A percentile compares a stretch with the other conserved stretches of the same genome.
These are phyloP conservation scores for Parastagonospora nodorum DNA, from an alignment of 2,329 filamentous ascomycete genomes.

Conservation along the genomic window DNA sequence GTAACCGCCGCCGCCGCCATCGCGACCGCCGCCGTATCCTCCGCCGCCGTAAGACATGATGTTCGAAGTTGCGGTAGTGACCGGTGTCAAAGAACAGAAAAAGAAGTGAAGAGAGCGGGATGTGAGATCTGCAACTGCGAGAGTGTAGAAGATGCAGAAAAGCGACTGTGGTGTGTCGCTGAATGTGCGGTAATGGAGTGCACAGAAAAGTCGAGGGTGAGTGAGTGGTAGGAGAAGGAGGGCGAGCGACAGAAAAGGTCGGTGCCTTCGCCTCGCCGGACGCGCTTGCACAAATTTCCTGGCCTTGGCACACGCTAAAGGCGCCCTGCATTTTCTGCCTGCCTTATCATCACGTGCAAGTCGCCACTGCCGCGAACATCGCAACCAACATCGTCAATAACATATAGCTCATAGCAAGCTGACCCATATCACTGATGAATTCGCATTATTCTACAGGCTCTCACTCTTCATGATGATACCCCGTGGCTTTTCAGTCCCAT, in stretches of 20 bases:
- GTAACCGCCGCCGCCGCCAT: slow-evolving; percentile 59
- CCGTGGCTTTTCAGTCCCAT: slow-evolving; percentile 57
- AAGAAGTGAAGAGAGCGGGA: slow-evolving; percentile 24
- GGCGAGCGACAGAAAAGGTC: slow-evolving; percentile 26
- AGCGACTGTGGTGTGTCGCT: slow-evolving; percentile 34
- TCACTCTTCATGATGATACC: background rate
- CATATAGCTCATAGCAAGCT: too few relatives aligned
- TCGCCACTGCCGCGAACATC: background rate
- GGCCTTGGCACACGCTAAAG: slow-evolving; percentile 23
- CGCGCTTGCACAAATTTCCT: slow-evolving; percentile 28
- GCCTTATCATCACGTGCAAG: slow-evolving; percentile 10
- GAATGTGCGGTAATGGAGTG: slow-evolving; percentile 21
- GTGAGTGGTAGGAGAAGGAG: slow-evolving; percentile 23
- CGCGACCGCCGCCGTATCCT: slow-evolving; percentile 34
- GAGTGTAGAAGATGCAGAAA: slow-evolving; percentile 21
- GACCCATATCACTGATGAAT: too few relatives aligned
- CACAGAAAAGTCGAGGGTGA: slow-evolving; percentile 20
- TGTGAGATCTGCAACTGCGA: slow-evolving; percentile 17
- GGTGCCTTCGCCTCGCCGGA: slow-evolving; percentile 27
- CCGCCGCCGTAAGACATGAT: slow-evolving; percentile 72
- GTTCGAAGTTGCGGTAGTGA: slow-evolving; percentile 39
- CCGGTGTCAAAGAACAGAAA: slow-evolving; percentile 32
- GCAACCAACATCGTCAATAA: background rate
- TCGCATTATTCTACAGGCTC: too few relatives aligned
- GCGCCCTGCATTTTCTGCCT: slow-evolving; percentile 14